These are phyloP conservation scores for Dendrobium catenatum DNA, from an alignment of 106 monocot species.

Conservation along the genomic window DNA sequence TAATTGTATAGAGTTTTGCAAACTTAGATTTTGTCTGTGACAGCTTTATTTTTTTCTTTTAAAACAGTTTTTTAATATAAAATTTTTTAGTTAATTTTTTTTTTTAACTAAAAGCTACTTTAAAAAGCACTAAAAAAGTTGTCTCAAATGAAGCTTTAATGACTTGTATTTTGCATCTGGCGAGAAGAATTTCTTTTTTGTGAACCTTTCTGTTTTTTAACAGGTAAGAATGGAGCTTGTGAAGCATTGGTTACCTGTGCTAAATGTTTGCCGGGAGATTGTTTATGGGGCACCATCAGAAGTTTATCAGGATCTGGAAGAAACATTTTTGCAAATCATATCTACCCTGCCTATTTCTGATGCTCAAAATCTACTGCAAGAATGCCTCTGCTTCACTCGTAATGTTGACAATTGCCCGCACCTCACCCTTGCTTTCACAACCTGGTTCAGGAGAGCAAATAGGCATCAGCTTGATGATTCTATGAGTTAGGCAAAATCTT, in stretches of 20 bases:
- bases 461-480: slow-evolving; percentile 22
- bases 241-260: slow-evolving; percentile 81
- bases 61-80: too few relatives aligned
- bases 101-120: too few relatives aligned
- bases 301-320: slow-evolving; percentile 75
- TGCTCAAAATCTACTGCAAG: slow-evolving; percentile 65
- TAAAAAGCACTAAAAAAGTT: too few relatives aligned
- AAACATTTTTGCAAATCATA: slow-evolving; percentile 82
- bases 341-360: slow-evolving; percentile 76
- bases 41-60: neutral
- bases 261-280: slow-evolving; percentile 79
- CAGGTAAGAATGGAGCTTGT: slow-evolving; percentile 89
- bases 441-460: slow-evolving; percentile 84
- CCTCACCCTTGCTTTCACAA: slow-evolving; percentile 64
- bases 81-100: too few relatives aligned
- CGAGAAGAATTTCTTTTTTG: neutral
- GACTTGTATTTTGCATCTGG: neutral
- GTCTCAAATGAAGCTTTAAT: neutral
- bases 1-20: neutral
- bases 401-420: slow-evolving; percentile 78
- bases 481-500: neutral
- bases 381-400: slow-evolving; percentile 81
- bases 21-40: neutral
- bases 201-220: neutral
- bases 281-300: slow-evolving; percentile 27